A percentile compares a stretch with the other conserved stretches of the same genome.
Evolutionary conservation across 768 basidiomycete genomes (phyloP).

Genomic region (Psilocybe subaeruginosa): DNA sequence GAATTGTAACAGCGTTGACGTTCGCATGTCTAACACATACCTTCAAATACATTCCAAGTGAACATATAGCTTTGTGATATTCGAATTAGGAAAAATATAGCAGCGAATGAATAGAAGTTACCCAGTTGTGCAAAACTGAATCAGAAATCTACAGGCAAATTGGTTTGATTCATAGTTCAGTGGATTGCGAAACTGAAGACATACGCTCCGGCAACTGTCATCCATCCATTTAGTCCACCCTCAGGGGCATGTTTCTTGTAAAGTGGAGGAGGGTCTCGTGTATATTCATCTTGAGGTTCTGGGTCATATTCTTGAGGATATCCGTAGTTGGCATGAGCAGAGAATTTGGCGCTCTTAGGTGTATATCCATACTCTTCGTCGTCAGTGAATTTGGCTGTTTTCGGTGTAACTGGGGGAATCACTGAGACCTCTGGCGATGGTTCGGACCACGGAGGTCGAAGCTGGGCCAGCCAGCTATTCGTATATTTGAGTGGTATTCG

Average conservation of each 20-base stretch:
- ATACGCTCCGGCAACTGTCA: conserved; percentile 47
- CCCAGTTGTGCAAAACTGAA: conserved; percentile 50
- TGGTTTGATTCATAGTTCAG: not conserved
- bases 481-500: not conserved
- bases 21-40: not conserved
- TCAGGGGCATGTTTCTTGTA: conserved; percentile 31
- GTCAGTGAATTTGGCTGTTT: conserved; percentile 21
- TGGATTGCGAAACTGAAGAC: conserved; percentile 15
- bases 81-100: not conserved
- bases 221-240: conserved; percentile 44
- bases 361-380: conserved; percentile 9
- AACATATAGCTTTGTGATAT: conserved; percentile 25
- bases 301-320: conserved; percentile 12
- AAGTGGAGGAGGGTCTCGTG: conserved; percentile 24
- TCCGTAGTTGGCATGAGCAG: conserved; percentile 11
- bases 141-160: conserved; percentile 34
- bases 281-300: conserved; percentile 19
- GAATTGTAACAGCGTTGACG: conserved; percentile 14
- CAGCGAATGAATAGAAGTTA: conserved; percentile 14
- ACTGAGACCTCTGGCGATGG: conserved; percentile 16
- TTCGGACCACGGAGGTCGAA: conserved; percentile 20
- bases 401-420: conserved; percentile 27
- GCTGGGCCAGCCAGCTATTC: conserved; percentile 22
- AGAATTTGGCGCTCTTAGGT: conserved; percentile 16
- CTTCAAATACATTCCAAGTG: conserved; percentile 36